Evolutionary conservation across 352 stramenopile genomes (phyloP), one percentile per base, ranked within the genome.

Genomic region (Globisporangium sylvaticum): DNA sequence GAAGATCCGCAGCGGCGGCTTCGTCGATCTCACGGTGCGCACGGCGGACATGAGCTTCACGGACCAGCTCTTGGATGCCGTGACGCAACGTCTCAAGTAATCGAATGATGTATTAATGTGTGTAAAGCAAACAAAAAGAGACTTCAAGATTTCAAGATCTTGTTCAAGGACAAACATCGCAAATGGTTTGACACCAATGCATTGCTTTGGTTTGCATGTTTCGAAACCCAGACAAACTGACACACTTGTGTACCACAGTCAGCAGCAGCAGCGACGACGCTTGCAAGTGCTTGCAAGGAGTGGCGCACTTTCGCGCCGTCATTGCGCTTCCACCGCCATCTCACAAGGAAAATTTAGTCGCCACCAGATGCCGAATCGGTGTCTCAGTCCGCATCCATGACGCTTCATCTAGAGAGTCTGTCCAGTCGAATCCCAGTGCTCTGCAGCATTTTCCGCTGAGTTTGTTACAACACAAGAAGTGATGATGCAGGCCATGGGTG

Each of bases 31-130:
- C 46, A 96, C 88, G 10, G 88, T 96, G 56, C 84, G 87, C 62
- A 95, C 85, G 31, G 84, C 88, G 46, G 88, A 96, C 71, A 88
- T 89, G 77, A 74, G 78, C 58, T 91, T 96, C 65, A 92, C 88
- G 7, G 80, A 92, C 65, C 77, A 91, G 65, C 76, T 96, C 56
- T 64, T 91, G 32, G 79, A 90, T 18, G 77, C 83, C 3, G 78
- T 81, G 24, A 71, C 81, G 1, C 79, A 87, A 58, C 81, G 81
- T 44, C 80, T 93, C 60, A 90, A 90, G 75, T 93, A 89, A 64
- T 62, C 24, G 18, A 20, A 24, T 25, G 10, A 34, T 46, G 55
- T 55, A 55, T 55, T 18, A 55, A 8, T n/a, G 42, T 50, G 42
- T 50, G 42, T 50, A 24, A 50, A 50, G 42, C 42, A 50, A 48